Percentiles rank a stretch among this genome's conserved stretches.
phyloP scores from a whole-genome alignment of 208 protist species.

The Crithidia thermophila region DNA sequence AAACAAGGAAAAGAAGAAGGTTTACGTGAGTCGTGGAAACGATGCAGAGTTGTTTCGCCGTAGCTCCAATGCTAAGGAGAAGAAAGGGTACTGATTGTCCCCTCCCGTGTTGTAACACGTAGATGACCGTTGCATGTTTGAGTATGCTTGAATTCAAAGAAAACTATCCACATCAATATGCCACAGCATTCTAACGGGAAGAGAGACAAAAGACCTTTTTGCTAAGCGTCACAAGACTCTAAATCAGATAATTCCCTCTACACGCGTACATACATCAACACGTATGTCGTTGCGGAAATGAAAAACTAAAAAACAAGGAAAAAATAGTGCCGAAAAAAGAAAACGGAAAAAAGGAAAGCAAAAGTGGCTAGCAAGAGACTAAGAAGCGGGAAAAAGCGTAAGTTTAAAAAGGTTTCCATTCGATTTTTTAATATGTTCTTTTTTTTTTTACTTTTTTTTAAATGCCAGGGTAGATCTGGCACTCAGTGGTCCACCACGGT shows the following conservation, averaged over 20 bases:
- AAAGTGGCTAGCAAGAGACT: neutral
- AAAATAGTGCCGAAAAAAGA: conserved; percentile 2
- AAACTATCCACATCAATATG: neutral
- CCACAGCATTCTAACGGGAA: no score
- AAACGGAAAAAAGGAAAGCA: neutral
- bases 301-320: neutral
- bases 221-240: neutral
- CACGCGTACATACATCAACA: conserved; percentile 3
- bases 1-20: neutral
- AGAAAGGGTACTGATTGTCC: neutral
- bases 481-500: conserved; percentile 38
- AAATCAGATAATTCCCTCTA: neutral
- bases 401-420: no score
- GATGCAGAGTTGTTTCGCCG: neutral
- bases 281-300: neutral
- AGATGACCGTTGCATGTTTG: neutral
- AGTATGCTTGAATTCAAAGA: neutral
- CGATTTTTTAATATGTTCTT: no score
- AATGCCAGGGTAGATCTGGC: conserved; percentile 32
- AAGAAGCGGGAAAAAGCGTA: neutral
- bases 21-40: neutral
- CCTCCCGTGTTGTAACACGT: conserved; percentile 8
- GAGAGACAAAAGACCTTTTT: neutral
- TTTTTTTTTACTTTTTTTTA: conserved; percentile 2
- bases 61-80: no score